A percentile compares a stretch with the other conserved stretches of the same genome.
Evolutionary conservation across 2,329 filamentous ascomycete genomes (phyloP).

Genomic region (Phyllosticta citribraziliensis): DNA sequence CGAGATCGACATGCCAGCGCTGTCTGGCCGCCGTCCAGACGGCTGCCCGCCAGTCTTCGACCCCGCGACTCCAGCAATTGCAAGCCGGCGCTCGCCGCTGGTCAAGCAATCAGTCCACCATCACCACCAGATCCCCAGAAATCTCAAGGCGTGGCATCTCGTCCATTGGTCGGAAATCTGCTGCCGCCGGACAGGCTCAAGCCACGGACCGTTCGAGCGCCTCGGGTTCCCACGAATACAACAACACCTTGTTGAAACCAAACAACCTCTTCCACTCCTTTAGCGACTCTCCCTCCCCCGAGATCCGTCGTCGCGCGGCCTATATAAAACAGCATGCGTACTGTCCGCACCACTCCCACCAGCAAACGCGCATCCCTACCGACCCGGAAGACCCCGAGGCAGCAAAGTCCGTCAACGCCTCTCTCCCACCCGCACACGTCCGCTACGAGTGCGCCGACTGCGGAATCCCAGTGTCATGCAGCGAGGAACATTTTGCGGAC

Average conservation of each 20-base stretch:
- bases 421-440: conserved; percentile 66
- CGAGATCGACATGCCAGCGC: conserved; percentile 31
- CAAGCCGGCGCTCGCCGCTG: conserved; percentile 16
- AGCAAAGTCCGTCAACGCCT: conserved; percentile 45
- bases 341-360: conserved; percentile 84
- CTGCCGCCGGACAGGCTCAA: neutral
- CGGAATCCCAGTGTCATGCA: conserved; percentile 87
- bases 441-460: conserved; percentile 95
- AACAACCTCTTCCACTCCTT: conserved; percentile 93
- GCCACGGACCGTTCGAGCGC: neutral
- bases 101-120: conserved; percentile 25
- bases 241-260: conserved; percentile 43
- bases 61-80: conserved; percentile 16
- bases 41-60: conserved; percentile 16
- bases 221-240: neutral
- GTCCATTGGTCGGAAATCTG: neutral
- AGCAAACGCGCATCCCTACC: conserved; percentile 58
- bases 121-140: conserved; percentile 14
- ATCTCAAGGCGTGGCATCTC: neutral
- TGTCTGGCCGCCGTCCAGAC: conserved; percentile 27
- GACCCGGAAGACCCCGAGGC: conserved; percentile 56
- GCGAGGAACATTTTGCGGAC: conserved; percentile 88
- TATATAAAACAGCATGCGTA: conserved; percentile 90
- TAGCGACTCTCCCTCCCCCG: conserved; percentile 75
- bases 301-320: conserved; percentile 76